These are phyloP conservation scores for Phytopythium helicoides DNA, from an alignment of 352 stramenopile genomes.

Conservation along the genomic window DNA sequence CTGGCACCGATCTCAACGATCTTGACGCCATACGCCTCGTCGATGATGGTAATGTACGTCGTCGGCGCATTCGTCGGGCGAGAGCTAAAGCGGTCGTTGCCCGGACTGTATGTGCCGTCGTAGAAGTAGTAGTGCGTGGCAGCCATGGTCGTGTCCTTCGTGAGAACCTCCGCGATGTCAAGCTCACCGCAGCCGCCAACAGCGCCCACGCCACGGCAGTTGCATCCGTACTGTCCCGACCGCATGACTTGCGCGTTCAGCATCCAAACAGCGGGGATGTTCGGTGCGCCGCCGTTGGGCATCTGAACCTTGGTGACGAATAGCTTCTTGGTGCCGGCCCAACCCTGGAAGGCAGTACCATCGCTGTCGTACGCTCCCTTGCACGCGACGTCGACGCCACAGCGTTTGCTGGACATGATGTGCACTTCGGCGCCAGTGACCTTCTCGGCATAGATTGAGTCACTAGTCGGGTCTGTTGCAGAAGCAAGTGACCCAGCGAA, in stretches of 20 bases:
- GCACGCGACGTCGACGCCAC: conserved; percentile 47
- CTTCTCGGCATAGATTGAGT: conserved; percentile 49
- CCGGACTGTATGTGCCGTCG: conserved; percentile 46
- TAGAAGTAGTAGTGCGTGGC: conserved; percentile 86
- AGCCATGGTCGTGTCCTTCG: conserved; percentile 54
- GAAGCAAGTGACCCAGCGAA: conserved; percentile 51
- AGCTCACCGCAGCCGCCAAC: conserved; percentile 71
- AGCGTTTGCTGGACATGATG: conserved; percentile 68
- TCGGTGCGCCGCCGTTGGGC: conserved; percentile 30
- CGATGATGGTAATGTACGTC: conserved; percentile 76
- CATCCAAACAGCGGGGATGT: conserved; percentile 76
- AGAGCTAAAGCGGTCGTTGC: conserved; percentile 59
- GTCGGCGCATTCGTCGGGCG: conserved; percentile 40
- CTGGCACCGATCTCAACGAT: conserved; percentile 50
- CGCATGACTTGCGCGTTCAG: conserved; percentile 68
- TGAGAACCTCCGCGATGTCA: conserved; percentile 72
- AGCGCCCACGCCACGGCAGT: conserved; percentile 69
- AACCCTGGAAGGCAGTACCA: conserved; percentile 60
- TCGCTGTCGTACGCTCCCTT: conserved; percentile 69
- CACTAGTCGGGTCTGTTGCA: conserved; percentile 37
- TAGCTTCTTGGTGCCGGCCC: conserved; percentile 76
- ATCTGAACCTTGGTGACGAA: conserved; percentile 73
- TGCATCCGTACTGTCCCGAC: conserved; percentile 82
- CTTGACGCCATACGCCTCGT: conserved; percentile 66
- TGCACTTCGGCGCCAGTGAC: conserved; percentile 72